Percentiles rank a stretch among this genome's conserved stretches.
Conservation (phyloP, 176 grass and related monocot species). For the Raddia guianensis region DNA sequence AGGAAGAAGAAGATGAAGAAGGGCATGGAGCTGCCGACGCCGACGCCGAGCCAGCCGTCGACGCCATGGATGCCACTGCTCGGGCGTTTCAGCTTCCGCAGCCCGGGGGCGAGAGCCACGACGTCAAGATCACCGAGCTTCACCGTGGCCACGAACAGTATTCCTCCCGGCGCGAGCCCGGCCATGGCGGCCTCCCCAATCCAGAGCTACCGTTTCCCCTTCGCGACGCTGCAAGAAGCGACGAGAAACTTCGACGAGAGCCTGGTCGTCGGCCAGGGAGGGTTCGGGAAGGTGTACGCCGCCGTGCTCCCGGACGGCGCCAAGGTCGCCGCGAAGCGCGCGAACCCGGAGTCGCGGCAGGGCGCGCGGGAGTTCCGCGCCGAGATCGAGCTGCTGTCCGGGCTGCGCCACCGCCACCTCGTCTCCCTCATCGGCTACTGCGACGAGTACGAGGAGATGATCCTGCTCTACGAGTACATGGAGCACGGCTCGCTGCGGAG, state of each 20-base stretch:
- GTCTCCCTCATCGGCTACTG: slow-evolving; percentile 57
- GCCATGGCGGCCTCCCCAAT: neutral
- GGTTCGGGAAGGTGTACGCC: slow-evolving; percentile 57
- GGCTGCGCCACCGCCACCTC: slow-evolving; percentile 43
- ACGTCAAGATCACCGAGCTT: slow-evolving; percentile 5
- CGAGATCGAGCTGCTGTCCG: slow-evolving; percentile 49
- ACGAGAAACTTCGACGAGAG: slow-evolving; percentile 45
- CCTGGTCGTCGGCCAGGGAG: slow-evolving; percentile 43
- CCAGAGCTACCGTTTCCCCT: slow-evolving; percentile 41
- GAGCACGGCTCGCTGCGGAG: slow-evolving; percentile 46
- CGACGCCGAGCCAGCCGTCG: slow-evolving; percentile 13
- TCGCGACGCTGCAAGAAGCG: slow-evolving; percentile 33
- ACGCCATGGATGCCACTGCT: slow-evolving; percentile 47
- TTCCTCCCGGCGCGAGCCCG: neutral
- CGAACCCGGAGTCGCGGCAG: slow-evolving; percentile 49
- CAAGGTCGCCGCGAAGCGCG: slow-evolving; percentile 52
- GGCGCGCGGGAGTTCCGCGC: slow-evolving; percentile 50
- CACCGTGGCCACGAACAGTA: neutral
- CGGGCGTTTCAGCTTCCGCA: slow-evolving; percentile 23
- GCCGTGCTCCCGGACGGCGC: slow-evolving; percentile 38
- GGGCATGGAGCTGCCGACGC: neutral
- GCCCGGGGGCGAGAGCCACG: neutral
- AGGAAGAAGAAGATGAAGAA: slow-evolving; percentile 41
- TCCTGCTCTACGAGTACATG: slow-evolving; percentile 57
- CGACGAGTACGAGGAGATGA: slow-evolving; percentile 49